Percentiles rank a stretch among this genome's conserved stretches.
Evolutionary conservation across 352 stramenopile genomes (phyloP).

Genomic region (Phytopythium litorale): DNA sequence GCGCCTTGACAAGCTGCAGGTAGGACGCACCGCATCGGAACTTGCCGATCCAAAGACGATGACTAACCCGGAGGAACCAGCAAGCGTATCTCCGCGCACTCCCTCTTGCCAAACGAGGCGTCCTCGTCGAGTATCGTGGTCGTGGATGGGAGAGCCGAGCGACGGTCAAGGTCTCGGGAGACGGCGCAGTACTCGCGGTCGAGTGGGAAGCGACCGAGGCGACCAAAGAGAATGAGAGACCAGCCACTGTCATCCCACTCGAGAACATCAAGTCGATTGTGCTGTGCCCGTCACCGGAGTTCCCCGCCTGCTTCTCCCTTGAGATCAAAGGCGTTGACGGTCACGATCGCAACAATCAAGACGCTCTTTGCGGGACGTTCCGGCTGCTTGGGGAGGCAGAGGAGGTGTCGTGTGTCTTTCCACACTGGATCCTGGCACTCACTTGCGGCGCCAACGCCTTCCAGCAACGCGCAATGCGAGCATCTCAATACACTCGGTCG

Average conservation of each 20-base stretch:
- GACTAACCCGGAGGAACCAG: not conserved
- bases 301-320: not conserved
- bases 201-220: not conserved
- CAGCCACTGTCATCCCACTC: not conserved
- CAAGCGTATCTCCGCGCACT: not conserved
- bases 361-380: not conserved
- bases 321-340: not conserved
- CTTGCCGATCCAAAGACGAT: not conserved
- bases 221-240: not conserved
- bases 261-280: not conserved
- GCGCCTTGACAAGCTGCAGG: conserved; percentile 29
- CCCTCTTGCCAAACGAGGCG: not conserved
- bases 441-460: conserved; percentile 37
- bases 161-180: not conserved
- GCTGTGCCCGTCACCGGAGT: not conserved
- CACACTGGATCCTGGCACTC: conserved; percentile 32
- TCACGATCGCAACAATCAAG: no score
- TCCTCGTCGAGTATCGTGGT: not conserved
- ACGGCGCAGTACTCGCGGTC: not conserved
- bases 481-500: not conserved
- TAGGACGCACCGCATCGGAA: not conserved
- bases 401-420: conserved; percentile 8
- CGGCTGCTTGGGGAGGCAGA: not conserved
- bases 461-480: conserved; percentile 16
- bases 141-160: not conserved